Percentiles rank a stretch among this genome's conserved stretches.
Evolutionary conservation across 2,329 filamentous ascomycete genomes (phyloP).

Genomic region (Alternaria hordeiaustralica): DNA sequence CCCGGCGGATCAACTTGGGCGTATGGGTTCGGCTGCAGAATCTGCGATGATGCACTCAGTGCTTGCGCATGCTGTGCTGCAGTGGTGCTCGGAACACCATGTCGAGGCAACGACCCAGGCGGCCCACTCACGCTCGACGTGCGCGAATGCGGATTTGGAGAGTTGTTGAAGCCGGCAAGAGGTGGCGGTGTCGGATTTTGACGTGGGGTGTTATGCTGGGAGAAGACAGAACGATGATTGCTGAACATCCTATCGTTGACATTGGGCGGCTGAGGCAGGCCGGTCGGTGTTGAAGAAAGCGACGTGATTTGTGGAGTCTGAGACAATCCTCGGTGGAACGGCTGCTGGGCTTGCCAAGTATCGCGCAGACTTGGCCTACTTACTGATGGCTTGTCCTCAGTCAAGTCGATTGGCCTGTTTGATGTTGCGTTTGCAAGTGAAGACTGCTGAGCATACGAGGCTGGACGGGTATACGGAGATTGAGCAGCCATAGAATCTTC

Average conservation of each 20-base stretch:
- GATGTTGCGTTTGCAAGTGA: conserved; percentile 29
- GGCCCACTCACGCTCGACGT: conserved; percentile 43
- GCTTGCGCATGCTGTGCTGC: conserved; percentile 28
- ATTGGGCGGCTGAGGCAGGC: conserved; percentile 31
- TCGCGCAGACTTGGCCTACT: conserved; percentile 32
- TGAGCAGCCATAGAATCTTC: conserved; percentile 33
- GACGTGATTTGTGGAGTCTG: conserved; percentile 34
- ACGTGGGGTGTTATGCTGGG: conserved; percentile 41
- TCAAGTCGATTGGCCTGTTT: conserved; percentile 40
- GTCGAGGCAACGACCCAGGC: conserved; percentile 32
- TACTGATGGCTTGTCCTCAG: conserved; percentile 33
- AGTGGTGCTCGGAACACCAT: conserved; percentile 29
- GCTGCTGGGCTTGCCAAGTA: conserved; percentile 38
- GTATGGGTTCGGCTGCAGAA: conserved; percentile 48
- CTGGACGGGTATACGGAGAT: conserved; percentile 31
- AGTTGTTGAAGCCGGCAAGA: conserved; percentile 35
- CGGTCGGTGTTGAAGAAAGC: conserved; percentile 36
- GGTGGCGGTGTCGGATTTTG: conserved; percentile 46
- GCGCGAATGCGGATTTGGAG: conserved; percentile 44
- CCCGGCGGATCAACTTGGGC: conserved; percentile 46
- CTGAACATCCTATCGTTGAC: conserved; percentile 31
- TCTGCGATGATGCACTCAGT: conserved; percentile 31
- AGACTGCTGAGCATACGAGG: conserved; percentile 35
- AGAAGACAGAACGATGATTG: conserved; percentile 42
- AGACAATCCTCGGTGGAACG: conserved; percentile 33